Evolutionary conservation across 2,329 filamentous ascomycete genomes (phyloP).

Genomic region (Trematosphaeria pertusa): DNA sequence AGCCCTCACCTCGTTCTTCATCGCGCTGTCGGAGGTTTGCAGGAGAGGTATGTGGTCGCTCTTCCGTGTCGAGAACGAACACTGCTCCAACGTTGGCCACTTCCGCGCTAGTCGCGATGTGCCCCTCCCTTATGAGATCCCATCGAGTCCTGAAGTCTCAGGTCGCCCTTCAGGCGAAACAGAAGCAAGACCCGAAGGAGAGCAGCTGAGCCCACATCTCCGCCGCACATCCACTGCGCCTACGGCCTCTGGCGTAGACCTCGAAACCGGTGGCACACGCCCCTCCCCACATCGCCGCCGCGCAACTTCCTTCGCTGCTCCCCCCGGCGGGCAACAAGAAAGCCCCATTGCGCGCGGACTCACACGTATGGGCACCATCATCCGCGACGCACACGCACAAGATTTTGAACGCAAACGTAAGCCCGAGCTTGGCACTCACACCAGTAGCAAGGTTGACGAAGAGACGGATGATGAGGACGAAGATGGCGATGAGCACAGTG

Average conservation of each 20-base stretch:
- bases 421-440: conserved; percentile 51
- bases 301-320: conserved; percentile 14
- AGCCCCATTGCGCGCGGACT: conserved; percentile 53
- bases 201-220: conserved; percentile 24
- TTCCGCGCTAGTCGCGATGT: conserved; percentile 91
- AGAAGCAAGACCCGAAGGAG: conserved; percentile 37
- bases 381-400: conserved; percentile 84
- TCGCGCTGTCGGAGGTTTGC: conserved; percentile 79
- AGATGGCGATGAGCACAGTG: conserved; percentile 32
- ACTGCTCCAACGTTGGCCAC: conserved; percentile 80
- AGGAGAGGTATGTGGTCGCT: conserved; percentile 89
- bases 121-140: conserved; percentile 77
- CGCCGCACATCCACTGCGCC: conserved; percentile 22
- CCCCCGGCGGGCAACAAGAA: conserved; percentile 22
- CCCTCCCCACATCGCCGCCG: conserved; percentile 27
- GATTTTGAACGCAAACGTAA: conserved; percentile 86
- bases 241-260: conserved; percentile 24
- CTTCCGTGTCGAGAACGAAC: conserved; percentile 96
- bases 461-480: conserved; percentile 45
- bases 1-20: conserved; percentile 78
- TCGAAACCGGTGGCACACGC: conserved; percentile 15
- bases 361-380: conserved; percentile 67
- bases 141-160: conserved; percentile 23
- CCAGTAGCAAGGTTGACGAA: conserved; percentile 18
- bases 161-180: conserved; percentile 8